phyloP scores from a whole-genome alignment of 2,329 filamentous ascomycete genomes.

The Penicillium italicum region DNA sequence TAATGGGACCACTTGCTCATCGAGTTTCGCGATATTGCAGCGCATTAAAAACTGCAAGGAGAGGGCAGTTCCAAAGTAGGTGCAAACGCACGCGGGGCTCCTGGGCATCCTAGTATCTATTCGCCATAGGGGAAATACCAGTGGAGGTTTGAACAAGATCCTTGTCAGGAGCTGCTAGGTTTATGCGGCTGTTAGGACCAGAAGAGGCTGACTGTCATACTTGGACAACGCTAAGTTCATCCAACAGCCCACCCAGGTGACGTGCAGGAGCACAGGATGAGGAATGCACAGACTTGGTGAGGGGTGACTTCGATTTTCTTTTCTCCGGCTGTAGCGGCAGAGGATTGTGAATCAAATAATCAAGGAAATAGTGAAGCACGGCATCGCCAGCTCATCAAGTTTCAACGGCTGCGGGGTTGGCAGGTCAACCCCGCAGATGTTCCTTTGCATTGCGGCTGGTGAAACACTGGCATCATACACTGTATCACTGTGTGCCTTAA shows the following conservation, averaged over 20 bases:
- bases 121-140: neutral
- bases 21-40: neutral
- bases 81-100: neutral
- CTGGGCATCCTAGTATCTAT: neutral
- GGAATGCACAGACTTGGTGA: neutral
- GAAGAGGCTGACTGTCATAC: neutral
- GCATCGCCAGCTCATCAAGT: slow-evolving; percentile 22
- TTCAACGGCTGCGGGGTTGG: slow-evolving; percentile 16
- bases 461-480: neutral
- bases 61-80: neutral
- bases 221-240: neutral
- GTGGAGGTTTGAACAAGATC: slow-evolving; percentile 3
- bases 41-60: neutral
- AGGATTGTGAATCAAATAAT: slow-evolving; percentile 5
- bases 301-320: neutral
- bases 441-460: slow-evolving; percentile 6
- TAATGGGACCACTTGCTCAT: neutral
- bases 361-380: slow-evolving; percentile 18
- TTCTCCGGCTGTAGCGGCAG: slow-evolving; percentile 11
- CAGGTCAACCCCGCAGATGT: slow-evolving; percentile 17
- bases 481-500: neutral
- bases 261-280: slow-evolving; percentile 1
- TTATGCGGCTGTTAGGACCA: slow-evolving; percentile 2
- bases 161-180: neutral
- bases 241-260: neutral